Evolutionary conservation across 805 yeast species (phyloP), one percentile per base, ranked within the genome.

Genomic region (Barnettozyma pratensis): DNA sequence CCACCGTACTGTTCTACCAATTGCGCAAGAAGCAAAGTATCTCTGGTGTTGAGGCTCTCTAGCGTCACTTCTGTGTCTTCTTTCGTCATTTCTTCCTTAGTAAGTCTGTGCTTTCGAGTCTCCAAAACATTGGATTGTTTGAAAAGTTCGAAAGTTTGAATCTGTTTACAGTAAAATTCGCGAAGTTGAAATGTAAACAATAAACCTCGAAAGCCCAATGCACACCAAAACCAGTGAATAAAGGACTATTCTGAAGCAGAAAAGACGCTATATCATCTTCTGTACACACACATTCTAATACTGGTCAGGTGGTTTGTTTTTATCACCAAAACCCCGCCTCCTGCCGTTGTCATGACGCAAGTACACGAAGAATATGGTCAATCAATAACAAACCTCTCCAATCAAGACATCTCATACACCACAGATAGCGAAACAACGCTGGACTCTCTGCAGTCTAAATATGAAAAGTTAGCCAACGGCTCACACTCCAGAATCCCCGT

Each of bases 1-100:
- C 44, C 47, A 9, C 61, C 60, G 25, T 52, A 46, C 47, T 57
- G 59, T 27, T 59, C 64, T 3, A 56, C 11, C 8, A 59, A 27
- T 44, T 61, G 64, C 2, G 45, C 46, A 4, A 61, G 48, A 1
- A 61, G 53, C 11, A 61, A 45, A 3, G 37, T n/a, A 32, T 58
- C 63, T 6, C 64, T 50, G 5, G 58, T 59, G 53, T 51, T 58
- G 8, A 60, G 46, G 1, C 39, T 12, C 7, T 51, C 53, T 4
- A 55, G 30, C 19, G 54, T 11, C 5, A 47, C 44, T 19, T 41
- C 27, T 12, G 10, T n/a, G 8, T 27, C n/a, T 14, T 36, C 40
- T 29, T 42, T 42, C 1, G 34, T 42, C 45, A 36, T 42, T 36
- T n/a, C 34, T 11, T 8, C 11, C 34, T 19, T 19, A 19, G 19